Base-by-base conservation (phyloP, 2,329 filamentous ascomycete species). In the Rutstroemia sp. region DNA sequence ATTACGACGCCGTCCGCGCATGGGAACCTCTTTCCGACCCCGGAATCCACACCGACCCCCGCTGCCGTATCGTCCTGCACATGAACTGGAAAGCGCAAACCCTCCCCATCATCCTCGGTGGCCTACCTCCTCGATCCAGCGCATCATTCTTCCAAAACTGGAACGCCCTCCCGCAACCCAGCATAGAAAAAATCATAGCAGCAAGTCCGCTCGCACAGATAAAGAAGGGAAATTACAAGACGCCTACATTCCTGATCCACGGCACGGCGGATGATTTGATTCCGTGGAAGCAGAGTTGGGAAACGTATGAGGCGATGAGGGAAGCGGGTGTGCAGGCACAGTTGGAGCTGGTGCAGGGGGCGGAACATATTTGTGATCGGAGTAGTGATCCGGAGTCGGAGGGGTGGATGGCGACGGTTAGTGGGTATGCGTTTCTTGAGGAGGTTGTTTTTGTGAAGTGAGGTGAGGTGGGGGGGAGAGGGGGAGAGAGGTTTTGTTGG, bases 31-130 rank as follows among this genome's bases (percentile, higher is more conserved):
- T 19, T 19, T 19, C 19, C 23, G 23, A 23, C 5, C 23, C 23
- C 4, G 23, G 23, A 4, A 23, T 23, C 23, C 23, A 23, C 23
- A 23, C 42, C 1, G 73, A 76, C 56, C 61, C 70, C 0, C 72
- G 75, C 14, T 66, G 57, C 16, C 68, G 72, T 4, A 66, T 76
- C 9, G 62, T 69, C 1, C 63, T 76, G 0, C 68, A 75, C 57
- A 75, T 76, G 65, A 75, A 75, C 60, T 75, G 72, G 73, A 64
- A 68, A 21, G 73, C 64, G 0, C 70, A 71, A 44, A 67, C 66
- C 0, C 61, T 77, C 0, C 72, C 67, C 1, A 61, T 75, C 1
- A 57, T 76, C 1, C 52, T 73, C n/a, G 48, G 62, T 16, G 71
- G 61, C 19, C 19, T 19, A 2, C 19, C 19, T 19, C 19, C 2